A percentile compares a stretch with the other conserved stretches of the same genome.
These are phyloP conservation scores for Ogataea kodamae DNA, from an alignment of 805 yeast species.

Conservation along the genomic window DNA sequence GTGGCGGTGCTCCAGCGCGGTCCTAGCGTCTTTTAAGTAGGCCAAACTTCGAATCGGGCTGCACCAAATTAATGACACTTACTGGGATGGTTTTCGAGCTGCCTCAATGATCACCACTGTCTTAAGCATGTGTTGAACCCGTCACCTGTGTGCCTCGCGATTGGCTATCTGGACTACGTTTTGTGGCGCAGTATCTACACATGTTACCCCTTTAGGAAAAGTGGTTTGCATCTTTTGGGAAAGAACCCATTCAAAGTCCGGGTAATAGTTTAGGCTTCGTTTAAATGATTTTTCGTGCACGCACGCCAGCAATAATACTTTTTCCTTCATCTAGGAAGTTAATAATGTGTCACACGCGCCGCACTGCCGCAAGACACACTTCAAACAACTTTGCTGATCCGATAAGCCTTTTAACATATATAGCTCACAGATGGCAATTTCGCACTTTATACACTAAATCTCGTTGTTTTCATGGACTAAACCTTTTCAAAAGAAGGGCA, in stretches of 20 bases:
- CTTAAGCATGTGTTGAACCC: no score
- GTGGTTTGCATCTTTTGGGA: conserved; percentile 13
- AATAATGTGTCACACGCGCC: conserved; percentile 12
- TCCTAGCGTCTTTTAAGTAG: no score
- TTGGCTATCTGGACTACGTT: no score
- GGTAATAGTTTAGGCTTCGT: conserved; percentile 7
- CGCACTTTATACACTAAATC: conserved; percentile 4
- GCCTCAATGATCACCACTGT: no score
- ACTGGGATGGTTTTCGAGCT: no score
- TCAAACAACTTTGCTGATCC: conserved; percentile 3
- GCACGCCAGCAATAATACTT: no score
- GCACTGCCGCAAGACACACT: conserved; percentile 11
- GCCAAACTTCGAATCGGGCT: no score
- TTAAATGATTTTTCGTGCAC: no score
- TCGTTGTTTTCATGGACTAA: conserved; percentile 12
- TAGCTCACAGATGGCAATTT: conserved; percentile 9
- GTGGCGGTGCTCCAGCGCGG: conserved; percentile 16
- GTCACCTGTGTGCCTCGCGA: no score
- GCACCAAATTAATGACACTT: no score
- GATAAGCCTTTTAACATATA: conserved; percentile 10
- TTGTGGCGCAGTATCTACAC: conserved; percentile 8
- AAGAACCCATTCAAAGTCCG: conserved; percentile 4
- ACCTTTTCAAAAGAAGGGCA: conserved; percentile 3
- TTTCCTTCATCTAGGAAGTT: no score
- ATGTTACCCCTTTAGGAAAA: conserved; percentile 11